Base-by-base conservation (phyloP, 2,329 filamentous ascomycete genomes). In the Aspergillus puulaauensis region DNA sequence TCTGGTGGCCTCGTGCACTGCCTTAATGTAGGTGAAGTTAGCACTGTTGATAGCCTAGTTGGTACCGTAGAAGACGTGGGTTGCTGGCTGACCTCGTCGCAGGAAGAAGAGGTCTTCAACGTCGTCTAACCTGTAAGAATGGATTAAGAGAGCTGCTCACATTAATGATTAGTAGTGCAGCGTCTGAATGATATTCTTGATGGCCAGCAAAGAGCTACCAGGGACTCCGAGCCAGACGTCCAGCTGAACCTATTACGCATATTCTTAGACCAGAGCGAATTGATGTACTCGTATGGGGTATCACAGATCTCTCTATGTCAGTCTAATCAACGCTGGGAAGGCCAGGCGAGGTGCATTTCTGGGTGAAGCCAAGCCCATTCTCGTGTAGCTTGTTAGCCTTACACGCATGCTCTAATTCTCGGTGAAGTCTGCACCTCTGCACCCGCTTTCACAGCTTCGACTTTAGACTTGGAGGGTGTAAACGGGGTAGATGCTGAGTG, bases 91-190 rank as follows among this genome's bases (percentile, higher is more conserved):
- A 6, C 78, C 78, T 11, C 79, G 68, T 8, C 78, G 73, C 9
- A 80, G 67, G 6, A 63, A 57, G 0, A 76, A 80, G 35, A 64
- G 63, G 61, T 80, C 79, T 62, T 81, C 70, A 19, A 81, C 73
- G 55, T 81, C 78, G 62, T 81, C 78, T 48, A 80, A 67, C 54
- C 67, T 70, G 37, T 7, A 31, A 24, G 37, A 17, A 40, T 40
- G 39, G 7, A 15, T 17, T 40, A 17, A 5, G n/a, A 43, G 11
- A 14, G 40, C 17, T 21, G 17, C 56, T 54, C 54, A 68, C 63
- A 78, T 66, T 7, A 78, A 59, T 6, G 74, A 76, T 11, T 75
- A 70, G 9, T 68, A 75, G 58, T 78, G 75, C 4, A 78, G 66
- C 66, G 74, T 74, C 6, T 63, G 61, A 6, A 73, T 63, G 1